Base-by-base conservation (phyloP, 73 alveolate species). In the Paraurostyla sp. region DNA sequence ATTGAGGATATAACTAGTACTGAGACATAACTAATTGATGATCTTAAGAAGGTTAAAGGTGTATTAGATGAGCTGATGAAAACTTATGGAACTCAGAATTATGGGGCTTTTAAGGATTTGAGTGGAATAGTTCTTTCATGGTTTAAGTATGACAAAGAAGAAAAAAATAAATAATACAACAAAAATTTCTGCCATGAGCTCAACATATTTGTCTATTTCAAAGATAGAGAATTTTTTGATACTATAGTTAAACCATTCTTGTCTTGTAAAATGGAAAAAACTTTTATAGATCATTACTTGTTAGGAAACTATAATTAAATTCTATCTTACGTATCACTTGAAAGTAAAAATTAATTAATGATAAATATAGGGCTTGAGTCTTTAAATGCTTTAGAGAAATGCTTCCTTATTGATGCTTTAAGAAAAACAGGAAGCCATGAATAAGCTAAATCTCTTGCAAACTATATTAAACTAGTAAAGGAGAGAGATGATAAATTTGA, bases 201-300 rank as follows among this genome's bases (percentile, higher is more conserved):
- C 35, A 94, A 96, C 85, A 32, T 94, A 36, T 96, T 96, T 78
- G 68, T 96, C 59, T 92, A 56, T 93, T 62, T 75, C 58, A 94
- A 78, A 82, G 99, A 96, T 71, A 71, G 84, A 15, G 90, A 75
- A 56, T 96, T 75, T 89, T 96, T 96, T 58, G 87, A 85, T 25
- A 50, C 71, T 4, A 93, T 94, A 23, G 95, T 89, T 15, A 86
- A 71, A 62, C 96, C 96, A 1, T 94, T 83, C 65, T 62, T 96
- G 7, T 30, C 29, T n/a, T 65, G 71, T 46, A 96, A 96, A 76
- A 92, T 96, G 91, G 97, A 96, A 49, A 96, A 92, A 75, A 76
- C 91, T 13, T 73, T 73, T 73, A 46, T 73, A 35, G 96, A 80
- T 41, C 48, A 48, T 46, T 92, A 45, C 54, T 62, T 87, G 29